Base-by-base conservation (phyloP, 371 early-diverging fungal species). In the Batkoa obscura region DNA sequence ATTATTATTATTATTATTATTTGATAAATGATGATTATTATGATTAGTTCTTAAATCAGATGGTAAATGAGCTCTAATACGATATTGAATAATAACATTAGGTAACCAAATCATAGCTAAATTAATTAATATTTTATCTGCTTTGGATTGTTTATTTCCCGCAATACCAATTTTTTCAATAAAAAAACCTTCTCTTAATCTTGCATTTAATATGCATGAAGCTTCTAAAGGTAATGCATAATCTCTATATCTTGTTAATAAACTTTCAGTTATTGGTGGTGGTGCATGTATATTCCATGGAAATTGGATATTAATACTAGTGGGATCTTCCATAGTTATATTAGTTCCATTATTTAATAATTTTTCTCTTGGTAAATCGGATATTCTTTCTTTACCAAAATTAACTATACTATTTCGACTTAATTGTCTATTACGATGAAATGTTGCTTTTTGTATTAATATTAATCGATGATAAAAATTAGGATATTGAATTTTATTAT, bases 71-170 rank as follows among this genome's bases (percentile, higher is more conserved):
- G 66, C 77, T 32, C 66, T 80, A 49, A 93, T 79, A 33, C 80
- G 80, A 67, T 95, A 95, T 42, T 84, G 79, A 8, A 95, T 74
- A 0, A 82, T 84, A 42, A 93, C 81, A 58, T 86, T 81, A 0
- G 88, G 87, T 31, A 87, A 79, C 91, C 91, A 91, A 6, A 77
- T 75, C 57, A 86, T 60, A 34, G 73, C 66, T 50, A 90, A 62
- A 15, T 72, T 72, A 37, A 87, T 70, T 31, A 72, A 70, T 0
- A 85, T 69, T 55, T 74, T 75, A 52, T 75, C 74, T 13, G 62
- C 62, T 31, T 53, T 51, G 34, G 36, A 50, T 35, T 56, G 45
- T 31, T 62, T 53, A 3, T 62, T 65, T 58, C 64, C 67, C 1
- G 67, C 65, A 48, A 66, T 62, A 59, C 66, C 43, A 8, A 68